Base-by-base conservation (phyloP, 2,329 filamentous ascomycete species). In the Parafenestella ontariensis region DNA sequence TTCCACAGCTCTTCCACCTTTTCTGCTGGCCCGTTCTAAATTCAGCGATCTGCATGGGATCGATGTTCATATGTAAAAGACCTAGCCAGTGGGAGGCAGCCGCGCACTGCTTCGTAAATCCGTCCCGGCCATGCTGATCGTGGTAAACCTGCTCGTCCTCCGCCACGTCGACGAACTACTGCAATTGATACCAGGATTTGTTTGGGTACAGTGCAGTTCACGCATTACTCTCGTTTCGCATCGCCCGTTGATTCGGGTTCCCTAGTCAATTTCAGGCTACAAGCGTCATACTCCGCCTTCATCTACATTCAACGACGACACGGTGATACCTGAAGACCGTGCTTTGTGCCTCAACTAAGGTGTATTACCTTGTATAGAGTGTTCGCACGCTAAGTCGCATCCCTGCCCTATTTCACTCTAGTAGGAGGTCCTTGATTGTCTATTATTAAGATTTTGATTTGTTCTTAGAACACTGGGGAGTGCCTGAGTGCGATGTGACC, bases 141-240 rank as follows among this genome's bases (percentile, higher is more conserved):
- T 11, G 20, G 17, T 10, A 1, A 43, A 43, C 41, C 49, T 55
- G 42, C 28, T 47, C 47, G 34, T 5, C 45, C 44, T 37, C 39
- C 47, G 57, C 57, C 57, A 60, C 57, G 57, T 60, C 57, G 49
- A 58, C 57, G 15, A 51, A 43, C 55, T 58, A 54, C 55, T 58
- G 52, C 55, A 52, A 49, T 40, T 28, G 5, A 6, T 23, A 49
- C 57, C 36, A 46, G 57, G 57, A 39, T 54, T 20, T 46, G 26
- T 40, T 26, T 34, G 44, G 26, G 24, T 33, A 26, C 7, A 15
- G 24, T 21, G 17, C 24, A 18, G 34, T 46, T 37, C 44, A 26
- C 17, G 33, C 23, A 28, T 17, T 9, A 40, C 28, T 24, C 15
- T 37, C 36, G 34, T 34, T 47, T 47, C n/a, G 24, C 17, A 18